Evolutionary conservation across 2,329 filamentous ascomycete species (phyloP).

Genomic region (Fusarium setosum): DNA sequence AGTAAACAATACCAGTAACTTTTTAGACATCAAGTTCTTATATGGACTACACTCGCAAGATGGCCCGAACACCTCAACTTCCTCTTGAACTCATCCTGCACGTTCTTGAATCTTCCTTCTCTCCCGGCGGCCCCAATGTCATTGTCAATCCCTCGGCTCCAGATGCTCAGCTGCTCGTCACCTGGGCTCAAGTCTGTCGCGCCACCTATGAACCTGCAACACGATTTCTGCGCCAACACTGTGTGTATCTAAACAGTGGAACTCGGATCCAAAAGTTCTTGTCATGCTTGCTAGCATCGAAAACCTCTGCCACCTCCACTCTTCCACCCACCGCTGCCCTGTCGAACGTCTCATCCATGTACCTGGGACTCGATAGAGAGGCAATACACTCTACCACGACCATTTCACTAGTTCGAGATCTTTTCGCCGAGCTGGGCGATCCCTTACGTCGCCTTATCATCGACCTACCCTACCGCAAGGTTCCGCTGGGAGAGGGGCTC

Average conservation of each 20-base stretch:
- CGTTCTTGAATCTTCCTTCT: constrained; percentile 14
- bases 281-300: background rate
- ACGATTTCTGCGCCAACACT: constrained; percentile 21
- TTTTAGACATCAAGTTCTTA: too few relatives aligned
- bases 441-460: constrained; percentile 26
- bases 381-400: background rate
- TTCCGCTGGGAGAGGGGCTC: background rate
- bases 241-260: constrained; percentile 11
- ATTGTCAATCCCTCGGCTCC: constrained; percentile 12
- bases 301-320: background rate
- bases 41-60: background rate
- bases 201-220: constrained; percentile 16
- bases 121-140: constrained; percentile 7
- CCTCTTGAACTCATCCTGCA: constrained; percentile 30
- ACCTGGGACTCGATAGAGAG: constrained; percentile 8
- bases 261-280: constrained; percentile 10
- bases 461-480: constrained; percentile 23
- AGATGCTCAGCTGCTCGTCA: constrained; percentile 19
- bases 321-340: constrained; percentile 6
- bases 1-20: background rate
- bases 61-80: background rate
- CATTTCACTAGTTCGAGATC: background rate
- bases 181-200: constrained; percentile 25
- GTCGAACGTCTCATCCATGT: constrained; percentile 13
- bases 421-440: constrained; percentile 2